These are phyloP conservation scores for Rhodosporidiobolus odoratus DNA, from an alignment of 768 basidiomycete genomes.

Conservation along the genomic window DNA sequence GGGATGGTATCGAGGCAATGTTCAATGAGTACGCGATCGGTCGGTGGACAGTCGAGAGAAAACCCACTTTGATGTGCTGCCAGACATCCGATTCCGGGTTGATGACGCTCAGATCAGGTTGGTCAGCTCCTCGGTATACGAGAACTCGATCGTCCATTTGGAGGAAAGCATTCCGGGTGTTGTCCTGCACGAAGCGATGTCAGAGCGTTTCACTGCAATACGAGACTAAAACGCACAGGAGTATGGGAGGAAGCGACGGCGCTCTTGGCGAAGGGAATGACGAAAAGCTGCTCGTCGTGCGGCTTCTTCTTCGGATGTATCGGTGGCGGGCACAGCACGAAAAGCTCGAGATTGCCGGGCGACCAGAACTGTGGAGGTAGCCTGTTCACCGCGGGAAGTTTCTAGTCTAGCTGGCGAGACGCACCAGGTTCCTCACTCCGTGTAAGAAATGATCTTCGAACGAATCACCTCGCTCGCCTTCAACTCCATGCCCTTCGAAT, in stretches of 20 bases:
- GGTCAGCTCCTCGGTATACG: conserved; percentile 91
- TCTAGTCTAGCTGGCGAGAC: too few species aligned
- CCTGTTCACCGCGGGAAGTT: too few species aligned
- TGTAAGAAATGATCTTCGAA: conserved; percentile 83
- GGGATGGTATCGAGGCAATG: background rate
- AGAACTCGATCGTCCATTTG: conserved; percentile 91
- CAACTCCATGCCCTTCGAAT: conserved; percentile 41
- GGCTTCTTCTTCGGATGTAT: conserved; percentile 42
- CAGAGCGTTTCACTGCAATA: conserved; percentile 8
- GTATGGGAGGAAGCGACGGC: conserved; percentile 85
- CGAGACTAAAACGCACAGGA: conserved; percentile 57
- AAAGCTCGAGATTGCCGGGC: conserved; percentile 82
- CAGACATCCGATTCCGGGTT: conserved; percentile 97
- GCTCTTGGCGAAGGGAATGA: conserved; percentile 89
- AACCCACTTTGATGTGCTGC: conserved; percentile 81
- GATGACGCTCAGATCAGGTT: conserved; percentile 96
- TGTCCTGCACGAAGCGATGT: conserved; percentile 61
- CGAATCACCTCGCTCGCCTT: conserved; percentile 34
- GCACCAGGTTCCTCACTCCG: conserved; percentile 68
- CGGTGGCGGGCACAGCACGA: conserved; percentile 61
- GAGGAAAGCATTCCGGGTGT: conserved; percentile 88
- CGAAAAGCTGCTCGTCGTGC: conserved; percentile 63
- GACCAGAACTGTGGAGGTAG: conserved; percentile 95
- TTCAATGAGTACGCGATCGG: background rate
- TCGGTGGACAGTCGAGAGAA: conserved; percentile 12